Percentiles rank a stretch among this genome's conserved stretches.
These are phyloP conservation scores for Plantago lanceolata DNA, from an alignment of 305 asterid genomes.

Conservation along the genomic window DNA sequence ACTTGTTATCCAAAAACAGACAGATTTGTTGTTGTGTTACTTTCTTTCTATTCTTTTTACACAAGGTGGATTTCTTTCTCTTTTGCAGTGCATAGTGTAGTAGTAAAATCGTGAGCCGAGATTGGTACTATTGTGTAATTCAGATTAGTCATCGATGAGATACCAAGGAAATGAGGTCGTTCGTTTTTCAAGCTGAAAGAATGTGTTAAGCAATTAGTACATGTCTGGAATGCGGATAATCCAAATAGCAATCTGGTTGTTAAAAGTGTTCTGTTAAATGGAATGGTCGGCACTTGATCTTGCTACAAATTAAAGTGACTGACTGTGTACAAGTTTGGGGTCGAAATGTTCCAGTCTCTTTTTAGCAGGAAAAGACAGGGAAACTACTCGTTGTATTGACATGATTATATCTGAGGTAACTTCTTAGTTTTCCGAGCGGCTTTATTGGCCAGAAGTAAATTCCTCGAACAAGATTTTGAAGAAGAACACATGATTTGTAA, in stretches of 20 bases:
- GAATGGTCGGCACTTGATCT: constrained; percentile 34
- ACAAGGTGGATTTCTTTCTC: no score
- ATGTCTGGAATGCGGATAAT: constrained; percentile 29
- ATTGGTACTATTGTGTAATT: no score
- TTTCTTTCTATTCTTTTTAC: no score
- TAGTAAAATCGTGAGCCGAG: no score
- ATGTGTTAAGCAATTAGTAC: constrained; percentile 5
- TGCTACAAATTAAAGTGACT: constrained; percentile 40
- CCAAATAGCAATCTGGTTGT: constrained; percentile 30
- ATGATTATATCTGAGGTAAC: constrained; percentile 45
- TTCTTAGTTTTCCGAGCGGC: constrained; percentile 18
- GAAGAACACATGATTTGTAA: no score
- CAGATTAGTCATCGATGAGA: no score
- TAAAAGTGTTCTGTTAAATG: constrained; percentile 34
- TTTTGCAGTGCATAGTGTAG: no score
- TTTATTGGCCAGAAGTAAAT: no score
- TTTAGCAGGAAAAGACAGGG: constrained; percentile 27
- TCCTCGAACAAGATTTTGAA: no score
- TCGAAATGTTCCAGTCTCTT: constrained; percentile 36
- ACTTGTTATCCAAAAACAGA: no score
- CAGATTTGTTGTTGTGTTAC: no score
- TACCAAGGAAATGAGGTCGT: no score
- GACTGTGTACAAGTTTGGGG: constrained; percentile 31
- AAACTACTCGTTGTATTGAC: constrained; percentile 22
- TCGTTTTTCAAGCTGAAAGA: background rate